Evolutionary conservation across 1,284 basidiomycete species (phyloP).

Genomic region (Salmacisia buchloeana): DNA sequence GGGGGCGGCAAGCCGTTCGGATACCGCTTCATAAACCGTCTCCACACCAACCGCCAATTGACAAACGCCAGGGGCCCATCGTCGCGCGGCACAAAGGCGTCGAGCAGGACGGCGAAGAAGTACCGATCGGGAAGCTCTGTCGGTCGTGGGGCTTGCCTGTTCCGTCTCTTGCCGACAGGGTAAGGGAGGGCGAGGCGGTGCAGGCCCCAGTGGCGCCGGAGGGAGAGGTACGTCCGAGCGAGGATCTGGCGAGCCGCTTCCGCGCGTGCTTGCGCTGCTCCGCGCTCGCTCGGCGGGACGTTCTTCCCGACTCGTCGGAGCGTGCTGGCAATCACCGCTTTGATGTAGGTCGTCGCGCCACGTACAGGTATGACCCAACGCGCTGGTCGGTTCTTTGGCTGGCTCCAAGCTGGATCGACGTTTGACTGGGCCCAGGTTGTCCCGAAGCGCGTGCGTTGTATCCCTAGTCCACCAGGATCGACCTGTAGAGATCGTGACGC

Average conservation of each 20-base stretch:
- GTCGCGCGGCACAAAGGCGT: neutral
- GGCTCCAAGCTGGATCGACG: no score
- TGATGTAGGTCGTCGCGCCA: neutral
- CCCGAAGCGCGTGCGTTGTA: no score
- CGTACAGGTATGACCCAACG: conserved; percentile 1
- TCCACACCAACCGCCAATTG: neutral
- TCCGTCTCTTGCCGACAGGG: neutral
- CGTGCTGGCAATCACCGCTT: neutral
- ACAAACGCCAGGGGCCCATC: neutral
- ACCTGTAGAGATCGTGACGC: no score
- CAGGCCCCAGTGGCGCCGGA: neutral
- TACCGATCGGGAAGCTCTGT: neutral
- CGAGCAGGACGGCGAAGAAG: conserved; percentile 4
- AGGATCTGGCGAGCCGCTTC: neutral
- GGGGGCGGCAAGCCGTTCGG: neutral
- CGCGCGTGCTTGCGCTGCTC: no score
- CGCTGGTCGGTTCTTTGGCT: no score
- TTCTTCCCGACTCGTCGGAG: no score
- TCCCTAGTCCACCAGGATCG: no score
- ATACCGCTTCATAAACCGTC: neutral
- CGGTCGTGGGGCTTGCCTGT: neutral
- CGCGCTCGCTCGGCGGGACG: no score
- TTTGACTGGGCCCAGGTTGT: no score
- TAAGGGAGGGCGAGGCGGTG: neutral
- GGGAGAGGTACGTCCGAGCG: neutral